phyloP scores from a whole-genome alignment of 345 rosid genomes.

The Balakata baccata region DNA sequence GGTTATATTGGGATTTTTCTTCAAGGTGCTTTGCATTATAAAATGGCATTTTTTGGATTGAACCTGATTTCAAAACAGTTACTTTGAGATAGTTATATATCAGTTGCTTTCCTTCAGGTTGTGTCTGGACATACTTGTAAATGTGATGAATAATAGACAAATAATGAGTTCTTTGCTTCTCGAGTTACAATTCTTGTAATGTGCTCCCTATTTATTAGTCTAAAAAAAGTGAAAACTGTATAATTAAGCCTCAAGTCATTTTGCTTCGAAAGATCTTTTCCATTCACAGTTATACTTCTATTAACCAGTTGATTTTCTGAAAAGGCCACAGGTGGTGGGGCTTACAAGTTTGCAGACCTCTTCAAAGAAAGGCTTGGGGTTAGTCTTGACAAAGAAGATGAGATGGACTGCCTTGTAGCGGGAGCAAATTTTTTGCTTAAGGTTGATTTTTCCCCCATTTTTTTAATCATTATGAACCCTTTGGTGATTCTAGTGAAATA shows the following conservation, averaged over 20 bases:
- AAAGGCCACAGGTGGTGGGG: conserved; percentile 99
- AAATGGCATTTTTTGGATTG: neutral
- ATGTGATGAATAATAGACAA: neutral
- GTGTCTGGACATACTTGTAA: neutral
- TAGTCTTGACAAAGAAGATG: conserved; percentile 97
- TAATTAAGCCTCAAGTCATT: neutral
- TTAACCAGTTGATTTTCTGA: conserved; percentile 37
- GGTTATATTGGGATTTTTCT: neutral
- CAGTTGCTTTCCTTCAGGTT: conserved; percentile 1
- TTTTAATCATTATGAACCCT: neutral
- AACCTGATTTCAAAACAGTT: neutral
- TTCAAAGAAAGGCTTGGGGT: conserved; percentile 94
- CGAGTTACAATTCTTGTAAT: neutral
- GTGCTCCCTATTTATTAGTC: neutral
- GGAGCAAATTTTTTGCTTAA: conserved; percentile 98
- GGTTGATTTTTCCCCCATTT: conserved; percentile 35
- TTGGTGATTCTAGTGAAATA: neutral
- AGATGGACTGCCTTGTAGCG: conserved; percentile 97
- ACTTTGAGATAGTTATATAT: neutral
- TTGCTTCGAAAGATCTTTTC: neutral
- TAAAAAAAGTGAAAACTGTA: neutral
- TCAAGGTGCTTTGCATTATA: neutral
- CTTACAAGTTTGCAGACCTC: conserved; percentile 83
- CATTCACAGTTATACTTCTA: neutral
- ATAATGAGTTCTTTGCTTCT: conserved; percentile 1